Evolutionary conservation across 2,329 filamentous ascomycete genomes (phyloP), one percentile per base, ranked within the genome.

Genomic region (Lecanicillium sp.): DNA sequence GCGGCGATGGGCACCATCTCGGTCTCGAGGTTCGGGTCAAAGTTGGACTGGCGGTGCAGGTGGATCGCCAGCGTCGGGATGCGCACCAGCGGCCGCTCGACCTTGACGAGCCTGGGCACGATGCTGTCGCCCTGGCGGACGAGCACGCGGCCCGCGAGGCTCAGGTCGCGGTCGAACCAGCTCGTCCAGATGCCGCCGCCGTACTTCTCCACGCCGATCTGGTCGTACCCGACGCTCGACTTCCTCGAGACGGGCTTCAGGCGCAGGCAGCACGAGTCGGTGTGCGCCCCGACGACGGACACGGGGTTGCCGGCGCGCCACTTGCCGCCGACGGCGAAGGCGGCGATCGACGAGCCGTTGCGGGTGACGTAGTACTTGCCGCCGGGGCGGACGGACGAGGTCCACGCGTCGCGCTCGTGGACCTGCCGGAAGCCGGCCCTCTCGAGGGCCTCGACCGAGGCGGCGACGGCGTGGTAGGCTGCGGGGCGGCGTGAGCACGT

Each of bases 141-240:
- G 73, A 97, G 84, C 12, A 87, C 87, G 51, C 93, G 79, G 8
- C 93, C 93, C 26, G 93, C 93, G 46, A 97, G 82, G 58, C 87
- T 86, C 53, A 98, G 73, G 65, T 98, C 93, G 43, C 93, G 84
- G 66, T 98, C 93, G 62, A 98, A 98, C 93, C 86, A 98, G 39
- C 88, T 95, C 68, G 96, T 90, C 91, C 91, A 97, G 60, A 97
- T 84, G 48, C 93, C 93, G 52, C 93, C 93, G 45, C 93, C 93
- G 62, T 98, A 98, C 2, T 89, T 91, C 74, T 98, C 93, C 44
- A 96, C 91, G 45, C 90, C 93, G 49, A 98, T 84, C 69, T 98
- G 93, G 54, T 96, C 70, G 67, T 93, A 98, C 11, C 91, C 91
- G 55, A 87, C 86, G 48, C 79, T 83, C 60, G 80, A 78, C 71